Evolutionary conservation across 768 basidiomycete genomes (phyloP).

Genomic region (Trametes meyenii): DNA sequence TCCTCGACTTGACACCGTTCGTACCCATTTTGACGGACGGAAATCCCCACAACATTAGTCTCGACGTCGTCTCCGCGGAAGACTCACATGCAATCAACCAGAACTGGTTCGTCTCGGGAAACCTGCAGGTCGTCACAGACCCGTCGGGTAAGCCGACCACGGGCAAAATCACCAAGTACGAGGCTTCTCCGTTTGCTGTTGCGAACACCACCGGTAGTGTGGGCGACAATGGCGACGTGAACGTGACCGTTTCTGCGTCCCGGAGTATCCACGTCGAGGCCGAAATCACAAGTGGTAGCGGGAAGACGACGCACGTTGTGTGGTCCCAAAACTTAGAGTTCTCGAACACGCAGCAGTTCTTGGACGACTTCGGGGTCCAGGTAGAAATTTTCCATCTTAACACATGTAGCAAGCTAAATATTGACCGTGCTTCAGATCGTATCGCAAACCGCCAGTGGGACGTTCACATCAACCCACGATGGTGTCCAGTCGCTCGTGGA

Average conservation of each 20-base stretch:
- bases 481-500: constrained; percentile 48
- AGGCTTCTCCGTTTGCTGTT: constrained; percentile 58
- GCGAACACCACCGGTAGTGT: constrained; percentile 50
- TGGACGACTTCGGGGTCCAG: constrained; percentile 48
- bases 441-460: constrained; percentile 52
- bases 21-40: constrained; percentile 70
- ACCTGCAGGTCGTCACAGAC: constrained; percentile 69
- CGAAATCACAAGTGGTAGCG: constrained; percentile 63
- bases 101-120: constrained; percentile 80
- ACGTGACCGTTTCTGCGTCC: constrained; percentile 63
- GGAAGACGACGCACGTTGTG: constrained; percentile 53
- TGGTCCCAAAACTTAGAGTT: constrained; percentile 66
- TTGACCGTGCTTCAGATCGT: constrained; percentile 42
- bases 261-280: constrained; percentile 63
- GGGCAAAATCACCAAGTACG: constrained; percentile 63
- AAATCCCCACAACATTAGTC: constrained; percentile 65
- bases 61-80: constrained; percentile 77
- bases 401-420: too few species aligned
- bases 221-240: constrained; percentile 48
- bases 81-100: constrained; percentile 61
- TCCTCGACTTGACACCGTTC: constrained; percentile 78
- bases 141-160: constrained; percentile 64
- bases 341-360: constrained; percentile 64
- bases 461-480: constrained; percentile 51
- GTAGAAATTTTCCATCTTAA: constrained; percentile 28